Base-by-base conservation (phyloP, 306 rosid genomes). In the Mucuna pruriens region DNA sequence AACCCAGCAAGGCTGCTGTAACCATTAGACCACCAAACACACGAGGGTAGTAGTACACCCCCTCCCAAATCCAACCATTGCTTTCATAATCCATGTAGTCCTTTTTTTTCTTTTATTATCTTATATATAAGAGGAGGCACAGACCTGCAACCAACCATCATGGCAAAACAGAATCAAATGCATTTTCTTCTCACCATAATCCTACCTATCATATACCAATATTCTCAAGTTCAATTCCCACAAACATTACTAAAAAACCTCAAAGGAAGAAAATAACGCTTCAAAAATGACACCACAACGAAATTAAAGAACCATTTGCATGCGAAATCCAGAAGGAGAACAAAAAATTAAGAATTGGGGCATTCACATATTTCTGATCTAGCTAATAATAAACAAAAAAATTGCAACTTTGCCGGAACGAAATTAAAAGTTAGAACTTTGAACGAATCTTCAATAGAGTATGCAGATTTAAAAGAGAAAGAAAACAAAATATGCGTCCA, bases 11-110 rank as follows among this genome's bases (percentile, higher is more conserved):
- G 72, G 99, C 99, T 0, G 98, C 99, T 19, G 97, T 96, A 72
- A 96, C 94, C 98, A 96, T 96, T 80, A 96, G 71, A 76, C 98
- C 99, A 11, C 99, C 98, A 83, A 96, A 94, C 29, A 94, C 83
- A 77, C 88, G 97, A 6, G 97, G 94, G 81, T 90, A 87, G 82
- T 87, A 85, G 82, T 85, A 86, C 42, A 93, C 93, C 63, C 99
- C 98, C 69, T 93, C 98, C 99, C 98, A 90, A 80, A 92, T 90
- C 99, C 97, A 96, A 74, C 87, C 82, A 79, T 85, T 86, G 74
- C 82, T 89, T 84, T 93, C 97, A 54, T 90, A 96, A 64, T 94
- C 97, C 98, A 96, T 92, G 29, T 42, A 2, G 4, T 62, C 64
- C 39, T 36, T 13, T 51, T 71, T 34, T 26, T 26, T 34, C 19